These are phyloP conservation scores for Epichloe uncinata DNA, from an alignment of 2,329 filamentous ascomycete genomes.

Conservation along the genomic window DNA sequence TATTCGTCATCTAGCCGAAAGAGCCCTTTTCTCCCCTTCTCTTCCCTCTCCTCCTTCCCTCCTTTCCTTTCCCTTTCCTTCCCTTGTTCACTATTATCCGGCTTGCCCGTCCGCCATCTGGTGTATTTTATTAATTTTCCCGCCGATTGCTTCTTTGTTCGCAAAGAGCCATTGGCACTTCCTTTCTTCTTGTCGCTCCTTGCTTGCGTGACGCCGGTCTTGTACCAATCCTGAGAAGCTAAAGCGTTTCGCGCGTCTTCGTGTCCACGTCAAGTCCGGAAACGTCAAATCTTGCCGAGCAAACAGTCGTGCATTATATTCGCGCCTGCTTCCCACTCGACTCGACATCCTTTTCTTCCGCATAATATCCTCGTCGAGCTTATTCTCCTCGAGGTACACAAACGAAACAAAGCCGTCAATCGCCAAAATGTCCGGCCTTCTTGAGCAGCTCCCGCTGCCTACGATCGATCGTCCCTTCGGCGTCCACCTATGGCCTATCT, in stretches of 20 bases:
- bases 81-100: constrained; percentile 13
- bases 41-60: constrained; percentile 8
- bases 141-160: neutral
- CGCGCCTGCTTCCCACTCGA: neutral
- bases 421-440: constrained; percentile 30
- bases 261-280: neutral
- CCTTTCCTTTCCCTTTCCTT: constrained; percentile 7
- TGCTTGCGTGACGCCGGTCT: constrained; percentile 9
- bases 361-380: neutral
- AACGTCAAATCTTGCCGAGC: constrained; percentile 4
- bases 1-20: constrained; percentile 1
- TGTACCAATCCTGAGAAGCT: neutral
- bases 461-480: constrained; percentile 89
- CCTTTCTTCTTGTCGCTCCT: constrained; percentile 24
- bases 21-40: constrained; percentile 4
- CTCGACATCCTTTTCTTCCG: neutral
- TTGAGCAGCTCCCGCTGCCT: constrained; percentile 51
- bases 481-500: constrained; percentile 84
- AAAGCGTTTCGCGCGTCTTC: neutral
- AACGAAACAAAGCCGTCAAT: constrained; percentile 4
- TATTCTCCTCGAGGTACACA: neutral
- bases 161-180: constrained; percentile 7
- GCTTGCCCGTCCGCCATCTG: constrained; percentile 5
- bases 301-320: neutral
- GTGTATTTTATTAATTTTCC: constrained; percentile 11